Evolutionary conservation across 495 filamentous ascomycete genomes (phyloP), one percentile per base, ranked within the genome.

Genomic region (Lophiotrema nucula): DNA sequence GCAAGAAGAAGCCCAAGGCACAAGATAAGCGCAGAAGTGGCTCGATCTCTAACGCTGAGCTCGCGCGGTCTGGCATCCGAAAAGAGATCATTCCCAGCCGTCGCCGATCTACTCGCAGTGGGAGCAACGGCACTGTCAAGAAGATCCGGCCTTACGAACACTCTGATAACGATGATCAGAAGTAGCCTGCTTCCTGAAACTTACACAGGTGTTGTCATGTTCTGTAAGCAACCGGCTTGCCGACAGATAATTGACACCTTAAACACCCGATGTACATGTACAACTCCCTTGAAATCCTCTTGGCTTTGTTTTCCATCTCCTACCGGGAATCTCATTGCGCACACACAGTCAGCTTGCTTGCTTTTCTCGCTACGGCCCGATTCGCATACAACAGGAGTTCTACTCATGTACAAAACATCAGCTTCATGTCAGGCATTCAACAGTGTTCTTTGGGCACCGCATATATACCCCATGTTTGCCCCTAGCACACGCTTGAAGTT

Each of bases 41-140:
- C 3, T 66, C 66, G 44, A 57, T 71, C 22, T 66, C 68, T 4
- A 67, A 64, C 47, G 65, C 61, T 26, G 49, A 66, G 39, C 56
- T 68, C 1, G 41, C 57, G 6, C 61, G 67, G 15, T 45, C 38
- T n/a, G 16, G 39, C 10, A 24, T 60, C 11, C 53, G 57, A 33
- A 42, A 48, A 18, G 55, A 61, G 10, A 47, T 52, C 31, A n/a
- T 50, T 15, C 27, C 58, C n/a, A n/a, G 18, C 16, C 47, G 45
- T 16, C 28, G 55, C 13, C 55, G 55, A 26, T 58, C 67, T 35
- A 33, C 25, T 5, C 61, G 69, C 19, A 70, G 68, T 42, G 68
- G 63, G 2, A 71, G 69, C 51, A 65, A 67, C 48, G 61, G 65
- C 10, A 71, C 69, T 12, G 58, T 71, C 5, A 71, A 70, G 53